Base-by-base conservation (phyloP, 2,329 filamentous ascomycete species). In the Diaporthe batatas region DNA sequence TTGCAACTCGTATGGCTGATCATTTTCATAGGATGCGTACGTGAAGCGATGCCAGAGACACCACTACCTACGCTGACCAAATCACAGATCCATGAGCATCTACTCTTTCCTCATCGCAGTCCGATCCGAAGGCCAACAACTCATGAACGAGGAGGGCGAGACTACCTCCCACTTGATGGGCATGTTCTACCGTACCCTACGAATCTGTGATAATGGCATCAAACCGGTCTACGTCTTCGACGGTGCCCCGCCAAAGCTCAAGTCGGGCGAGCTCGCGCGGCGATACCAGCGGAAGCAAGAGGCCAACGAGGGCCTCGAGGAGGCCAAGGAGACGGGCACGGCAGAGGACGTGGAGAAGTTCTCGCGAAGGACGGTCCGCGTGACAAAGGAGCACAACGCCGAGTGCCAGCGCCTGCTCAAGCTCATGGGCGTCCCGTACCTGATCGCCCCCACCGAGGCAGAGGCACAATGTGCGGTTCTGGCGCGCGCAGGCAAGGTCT, bases 81-180 rank as follows among this genome's bases (percentile, higher is more conserved):
- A 6, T 44, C 67, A 73, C 78, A 94, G 92, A 58, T 99, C 96
- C 62, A 99, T 99, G 96, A 97, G 94, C 84, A 95, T 99, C 80
- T 99, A 99, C 88, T 97, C 94, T 83, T 99, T 99, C 86, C 90
- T 99, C 74, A 96, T 99, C 81, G 96, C 96, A 65, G 96, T 99
- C 71, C 95, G 96, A 78, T 98, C 95, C 79, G 95, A 98, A 78
- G 96, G 96, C 78, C 94, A 99, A 82, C 95, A 98, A 84, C 92
- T 99, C 78, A 98, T 92, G 89, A 97, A 92, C 83, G 96, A 99
- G 79, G 92, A 92, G 68, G 96, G 96, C 79, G 95, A 98, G 83
- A 99, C 96, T 2, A 99, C 96, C 0, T 99, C 96, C 23, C 96
- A 99, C 82, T 86, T 99, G 21, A 98, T 99, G 95, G 96, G 96